A percentile compares a stretch with the other conserved stretches of the same genome.
Evolutionary conservation across 352 stramenopile species (phyloP).

Genomic region (Blastocystis sp.): DNA sequence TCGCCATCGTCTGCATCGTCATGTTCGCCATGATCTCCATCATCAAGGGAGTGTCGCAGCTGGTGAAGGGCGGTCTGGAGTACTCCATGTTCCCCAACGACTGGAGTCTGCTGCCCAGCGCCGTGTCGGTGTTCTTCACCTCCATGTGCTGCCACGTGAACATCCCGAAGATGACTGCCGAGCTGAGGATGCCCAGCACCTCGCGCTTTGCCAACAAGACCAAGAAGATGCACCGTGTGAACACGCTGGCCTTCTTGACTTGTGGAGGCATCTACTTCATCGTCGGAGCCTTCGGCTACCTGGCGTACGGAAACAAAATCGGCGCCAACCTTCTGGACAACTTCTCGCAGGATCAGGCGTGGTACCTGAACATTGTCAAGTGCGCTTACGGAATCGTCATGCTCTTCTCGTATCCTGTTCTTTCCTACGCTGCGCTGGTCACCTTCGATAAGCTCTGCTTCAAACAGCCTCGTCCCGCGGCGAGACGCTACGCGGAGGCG

Average conservation of each 20-base stretch:
- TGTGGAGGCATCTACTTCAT: not conserved
- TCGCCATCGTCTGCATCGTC: not conserved
- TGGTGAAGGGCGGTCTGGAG: not conserved
- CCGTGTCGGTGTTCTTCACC: slow-evolving; percentile 19
- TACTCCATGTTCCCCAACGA: not conserved
- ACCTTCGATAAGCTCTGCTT: slow-evolving; percentile 9
- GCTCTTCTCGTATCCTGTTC: slow-evolving; percentile 10
- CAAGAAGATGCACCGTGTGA: not conserved
- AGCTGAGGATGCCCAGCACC: not conserved
- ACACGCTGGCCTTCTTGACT: not conserved
- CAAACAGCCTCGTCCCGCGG: not conserved
- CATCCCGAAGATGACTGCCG: slow-evolving; percentile 17
- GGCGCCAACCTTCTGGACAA: not conserved
- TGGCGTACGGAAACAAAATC: not conserved
- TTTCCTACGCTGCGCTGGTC: not conserved
- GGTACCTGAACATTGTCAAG: slow-evolving; percentile 17
- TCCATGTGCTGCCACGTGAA: slow-evolving; percentile 6
- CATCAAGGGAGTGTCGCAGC: not conserved
- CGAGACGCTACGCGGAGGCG: not conserved
- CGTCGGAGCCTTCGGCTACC: not conserved
- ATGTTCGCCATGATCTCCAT: not conserved
- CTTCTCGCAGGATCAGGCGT: not conserved
- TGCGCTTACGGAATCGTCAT: not conserved
- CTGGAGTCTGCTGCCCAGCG: not conserved
- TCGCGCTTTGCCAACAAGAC: not conserved